Conservation (phyloP, 2,329 filamentous ascomycete species). For the Arthrobotrys sphaeroides region DNA sequence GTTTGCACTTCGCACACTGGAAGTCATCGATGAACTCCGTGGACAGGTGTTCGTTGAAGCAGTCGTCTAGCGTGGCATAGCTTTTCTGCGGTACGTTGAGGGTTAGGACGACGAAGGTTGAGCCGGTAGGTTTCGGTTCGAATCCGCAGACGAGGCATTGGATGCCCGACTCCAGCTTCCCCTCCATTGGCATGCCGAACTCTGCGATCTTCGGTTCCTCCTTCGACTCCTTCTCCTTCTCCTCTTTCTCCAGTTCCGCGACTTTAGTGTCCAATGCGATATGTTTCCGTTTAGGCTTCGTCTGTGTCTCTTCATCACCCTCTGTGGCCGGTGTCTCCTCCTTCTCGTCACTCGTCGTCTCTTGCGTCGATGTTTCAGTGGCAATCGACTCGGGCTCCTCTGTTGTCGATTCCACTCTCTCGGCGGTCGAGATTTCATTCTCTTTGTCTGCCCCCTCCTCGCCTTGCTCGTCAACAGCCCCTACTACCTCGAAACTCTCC, state of each 20-base stretch:
- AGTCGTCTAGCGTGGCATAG: constrained; percentile 82
- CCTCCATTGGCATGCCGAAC: constrained; percentile 86
- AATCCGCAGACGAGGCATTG: constrained; percentile 91
- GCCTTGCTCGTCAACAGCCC: constrained; percentile 24
- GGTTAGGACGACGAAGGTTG: constrained; percentile 90
- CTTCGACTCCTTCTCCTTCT: constrained; percentile 1
- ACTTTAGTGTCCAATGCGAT: constrained; percentile 42
- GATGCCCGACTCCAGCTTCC: constrained; percentile 90
- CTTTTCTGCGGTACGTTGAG: constrained; percentile 86
- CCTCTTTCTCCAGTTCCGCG: constrained; percentile 12
- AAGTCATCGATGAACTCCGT: constrained; percentile 97
- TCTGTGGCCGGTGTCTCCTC: constrained; percentile 30
- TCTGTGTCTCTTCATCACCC: constrained; percentile 1
- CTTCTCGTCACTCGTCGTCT: too few relatives aligned
- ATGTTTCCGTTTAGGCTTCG: constrained; percentile 31
- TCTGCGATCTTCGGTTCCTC: constrained; percentile 58
- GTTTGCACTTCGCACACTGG: constrained; percentile 89
- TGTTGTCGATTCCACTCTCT: constrained; percentile 7
- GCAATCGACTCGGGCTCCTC: constrained; percentile 25
- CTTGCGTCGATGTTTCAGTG: constrained; percentile 24
- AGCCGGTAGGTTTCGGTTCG: constrained; percentile 82
- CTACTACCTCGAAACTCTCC: constrained; percentile 35
- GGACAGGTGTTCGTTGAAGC: constrained; percentile 93
- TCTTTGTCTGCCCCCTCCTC: neutral
- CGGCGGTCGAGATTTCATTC: neutral